Conservation (phyloP, 192 early-diverging fungal species). For the Linnemannia schmuckeri region DNA sequence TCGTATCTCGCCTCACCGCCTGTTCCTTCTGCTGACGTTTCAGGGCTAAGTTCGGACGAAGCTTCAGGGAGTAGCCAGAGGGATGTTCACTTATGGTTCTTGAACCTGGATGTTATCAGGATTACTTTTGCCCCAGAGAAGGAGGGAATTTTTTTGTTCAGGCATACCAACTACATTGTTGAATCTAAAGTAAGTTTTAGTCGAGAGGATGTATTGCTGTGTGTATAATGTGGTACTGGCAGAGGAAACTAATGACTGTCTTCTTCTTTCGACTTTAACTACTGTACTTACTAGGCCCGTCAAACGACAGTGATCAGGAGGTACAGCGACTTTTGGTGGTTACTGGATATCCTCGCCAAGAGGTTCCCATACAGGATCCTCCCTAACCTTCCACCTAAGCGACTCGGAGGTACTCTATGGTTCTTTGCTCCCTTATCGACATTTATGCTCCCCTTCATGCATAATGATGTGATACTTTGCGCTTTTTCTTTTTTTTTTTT, state of each 20-base stretch:
- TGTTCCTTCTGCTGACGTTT: not conserved
- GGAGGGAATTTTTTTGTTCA: slow-evolving; percentile 75
- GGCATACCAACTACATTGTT: slow-evolving; percentile 92
- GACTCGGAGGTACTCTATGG: slow-evolving; percentile 75
- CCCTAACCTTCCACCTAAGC: slow-evolving; percentile 90
- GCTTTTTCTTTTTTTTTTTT: not conserved
- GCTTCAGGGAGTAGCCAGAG: slow-evolving; percentile 3
- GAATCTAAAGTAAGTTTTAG: slow-evolving; percentile 68
- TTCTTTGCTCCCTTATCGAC: not conserved
- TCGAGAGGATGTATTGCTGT: not conserved
- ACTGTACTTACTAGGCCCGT: slow-evolving; percentile 34
- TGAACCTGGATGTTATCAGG: slow-evolving; percentile 66
- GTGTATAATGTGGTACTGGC: not conserved
- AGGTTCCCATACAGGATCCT: slow-evolving; percentile 87
- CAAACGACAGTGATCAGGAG: slow-evolving; percentile 76
- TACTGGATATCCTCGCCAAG: slow-evolving; percentile 80
- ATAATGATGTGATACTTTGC: slow-evolving; percentile 28
- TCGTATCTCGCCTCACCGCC: slow-evolving; percentile 44
- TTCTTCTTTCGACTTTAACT: not conserved
- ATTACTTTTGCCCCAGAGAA: slow-evolving; percentile 62
- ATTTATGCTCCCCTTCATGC: not conserved
- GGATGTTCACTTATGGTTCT: slow-evolving; percentile 64
- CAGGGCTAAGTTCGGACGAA: not conserved
- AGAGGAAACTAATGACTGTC: not conserved
- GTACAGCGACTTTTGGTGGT: slow-evolving; percentile 94